Evolutionary conservation across 2,329 filamentous ascomycete genomes (phyloP).

Genomic region (Venturia oleaginea): DNA sequence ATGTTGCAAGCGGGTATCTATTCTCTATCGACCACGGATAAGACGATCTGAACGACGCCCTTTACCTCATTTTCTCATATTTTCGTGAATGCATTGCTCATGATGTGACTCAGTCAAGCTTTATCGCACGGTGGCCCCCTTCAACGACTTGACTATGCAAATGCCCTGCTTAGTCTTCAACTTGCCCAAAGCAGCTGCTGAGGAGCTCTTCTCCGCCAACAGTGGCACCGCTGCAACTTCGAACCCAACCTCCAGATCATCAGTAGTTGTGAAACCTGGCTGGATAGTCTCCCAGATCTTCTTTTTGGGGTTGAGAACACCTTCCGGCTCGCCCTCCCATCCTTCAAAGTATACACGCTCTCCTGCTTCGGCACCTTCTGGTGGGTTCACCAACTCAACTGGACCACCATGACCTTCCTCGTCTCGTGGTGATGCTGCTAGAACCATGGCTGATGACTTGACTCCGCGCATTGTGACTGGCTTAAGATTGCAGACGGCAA

Average conservation of each 20-base stretch:
- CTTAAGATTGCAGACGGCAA: constrained; percentile 96
- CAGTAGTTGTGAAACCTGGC: constrained; percentile 89
- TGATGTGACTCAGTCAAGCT: not conserved
- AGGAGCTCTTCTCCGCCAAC: constrained; percentile 59
- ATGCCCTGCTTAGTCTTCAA: constrained; percentile 72
- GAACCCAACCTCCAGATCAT: constrained; percentile 72
- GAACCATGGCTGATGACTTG: constrained; percentile 77
- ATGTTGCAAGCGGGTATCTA: not conserved
- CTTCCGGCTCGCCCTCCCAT: constrained; percentile 88
- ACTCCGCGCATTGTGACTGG: constrained; percentile 97
- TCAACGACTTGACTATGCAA: constrained; percentile 75
- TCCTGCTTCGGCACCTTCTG: constrained; percentile 67
- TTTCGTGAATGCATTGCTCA: constrained; percentile 2
- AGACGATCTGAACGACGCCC: not conserved
- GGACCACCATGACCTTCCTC: constrained; percentile 81
- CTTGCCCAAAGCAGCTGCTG: constrained; percentile 45
- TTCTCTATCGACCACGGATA: not conserved
- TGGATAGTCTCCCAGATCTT: constrained; percentile 98
- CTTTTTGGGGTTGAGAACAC: constrained; percentile 96
- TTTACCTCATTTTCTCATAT: not conserved
- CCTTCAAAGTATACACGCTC: constrained; percentile 90
- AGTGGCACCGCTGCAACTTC: constrained; percentile 69
- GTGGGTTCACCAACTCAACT: constrained; percentile 84
- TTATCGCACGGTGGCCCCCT: constrained; percentile 71
- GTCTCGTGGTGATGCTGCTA: constrained; percentile 79